A percentile compares a stretch with the other conserved stretches of the same genome.
phyloP scores from a whole-genome alignment of 768 basidiomycete genomes.

The Rhodosporidiobolus odoratus region DNA sequence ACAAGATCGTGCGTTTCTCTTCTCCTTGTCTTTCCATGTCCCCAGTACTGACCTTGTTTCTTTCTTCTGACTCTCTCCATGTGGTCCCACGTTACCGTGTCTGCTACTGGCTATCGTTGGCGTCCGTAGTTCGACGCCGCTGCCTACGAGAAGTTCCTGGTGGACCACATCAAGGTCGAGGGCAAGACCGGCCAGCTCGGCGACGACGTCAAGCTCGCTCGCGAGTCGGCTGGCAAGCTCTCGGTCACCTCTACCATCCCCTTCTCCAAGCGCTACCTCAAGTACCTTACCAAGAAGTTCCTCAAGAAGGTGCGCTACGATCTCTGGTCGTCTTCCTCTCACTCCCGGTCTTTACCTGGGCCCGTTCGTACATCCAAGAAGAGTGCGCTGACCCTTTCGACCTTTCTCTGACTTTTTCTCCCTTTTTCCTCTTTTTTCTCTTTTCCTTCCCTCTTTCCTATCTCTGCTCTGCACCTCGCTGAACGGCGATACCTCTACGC shows the following conservation, averaged over 20 bases:
- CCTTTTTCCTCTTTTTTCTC: too few species aligned
- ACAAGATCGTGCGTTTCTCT: slow-evolving; percentile 43
- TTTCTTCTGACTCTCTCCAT: background rate
- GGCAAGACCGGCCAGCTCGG: slow-evolving; percentile 87
- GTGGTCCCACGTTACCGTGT: too few species aligned
- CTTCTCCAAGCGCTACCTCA: slow-evolving; percentile 91
- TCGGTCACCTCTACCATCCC: slow-evolving; percentile 78
- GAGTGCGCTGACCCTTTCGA: too few species aligned
- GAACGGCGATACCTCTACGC: too few species aligned
- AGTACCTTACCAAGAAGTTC: slow-evolving; percentile 88
- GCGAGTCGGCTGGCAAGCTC: slow-evolving; percentile 79
- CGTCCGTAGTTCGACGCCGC: slow-evolving; percentile 40
- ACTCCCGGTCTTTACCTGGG: background rate
- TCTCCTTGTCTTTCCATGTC: background rate
- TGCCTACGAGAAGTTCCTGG: slow-evolving; percentile 54
- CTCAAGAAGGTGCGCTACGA: slow-evolving; percentile 67
- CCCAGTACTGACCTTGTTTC: background rate
- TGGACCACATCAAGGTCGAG: slow-evolving; percentile 89
- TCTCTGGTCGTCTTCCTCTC: background rate
- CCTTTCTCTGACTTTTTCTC: too few species aligned
- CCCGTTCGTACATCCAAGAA: too few species aligned
- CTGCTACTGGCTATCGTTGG: too few species aligned
- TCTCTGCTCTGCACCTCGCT: too few species aligned
- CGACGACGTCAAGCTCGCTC: slow-evolving; percentile 76
- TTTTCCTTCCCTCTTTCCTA: too few species aligned